Conservation (phyloP, 2,329 filamentous ascomycete species). For the Fusarium chlamydosporum region DNA sequence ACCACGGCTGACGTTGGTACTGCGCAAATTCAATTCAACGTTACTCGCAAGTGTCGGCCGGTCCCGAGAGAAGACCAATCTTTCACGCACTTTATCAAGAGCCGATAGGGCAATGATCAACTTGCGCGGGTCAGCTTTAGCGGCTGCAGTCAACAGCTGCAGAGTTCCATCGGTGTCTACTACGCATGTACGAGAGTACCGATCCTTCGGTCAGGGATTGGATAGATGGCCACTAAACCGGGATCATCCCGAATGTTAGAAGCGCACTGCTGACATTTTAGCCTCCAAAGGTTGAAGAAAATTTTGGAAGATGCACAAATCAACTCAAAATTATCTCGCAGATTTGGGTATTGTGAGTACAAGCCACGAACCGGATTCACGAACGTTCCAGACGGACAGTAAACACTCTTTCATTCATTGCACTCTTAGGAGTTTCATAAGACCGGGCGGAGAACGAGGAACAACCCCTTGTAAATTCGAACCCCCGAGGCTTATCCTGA, state of each 20-base stretch:
- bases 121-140: conserved; percentile 38
- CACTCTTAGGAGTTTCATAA: conserved; percentile 4
- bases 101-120: conserved; percentile 47
- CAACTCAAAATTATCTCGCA: conserved; percentile 8
- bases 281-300: conserved; percentile 4
- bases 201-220: conserved; percentile 47
- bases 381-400: conserved; percentile 1
- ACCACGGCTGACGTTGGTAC: conserved; percentile 26
- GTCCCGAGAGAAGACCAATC: conserved; percentile 44
- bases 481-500: conserved; percentile 25
- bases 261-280: conserved; percentile 16
- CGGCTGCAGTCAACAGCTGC: conserved; percentile 39
- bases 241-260: conserved; percentile 31
- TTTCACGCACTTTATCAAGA: conserved; percentile 25
- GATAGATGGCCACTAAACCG: conserved; percentile 29
- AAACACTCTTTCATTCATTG: background rate
- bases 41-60: conserved; percentile 45
- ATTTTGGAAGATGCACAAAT: conserved; percentile 1
- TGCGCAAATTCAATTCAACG: conserved; percentile 41
- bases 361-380: conserved; percentile 2
- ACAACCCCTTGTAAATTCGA: conserved; percentile 21
- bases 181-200: conserved; percentile 34
- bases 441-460: conserved; percentile 3
- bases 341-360: background rate
- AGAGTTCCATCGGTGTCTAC: conserved; percentile 45